Conservation (phyloP, 2,329 filamentous ascomycete species). For the Trichoderma brevicompactum region DNA sequence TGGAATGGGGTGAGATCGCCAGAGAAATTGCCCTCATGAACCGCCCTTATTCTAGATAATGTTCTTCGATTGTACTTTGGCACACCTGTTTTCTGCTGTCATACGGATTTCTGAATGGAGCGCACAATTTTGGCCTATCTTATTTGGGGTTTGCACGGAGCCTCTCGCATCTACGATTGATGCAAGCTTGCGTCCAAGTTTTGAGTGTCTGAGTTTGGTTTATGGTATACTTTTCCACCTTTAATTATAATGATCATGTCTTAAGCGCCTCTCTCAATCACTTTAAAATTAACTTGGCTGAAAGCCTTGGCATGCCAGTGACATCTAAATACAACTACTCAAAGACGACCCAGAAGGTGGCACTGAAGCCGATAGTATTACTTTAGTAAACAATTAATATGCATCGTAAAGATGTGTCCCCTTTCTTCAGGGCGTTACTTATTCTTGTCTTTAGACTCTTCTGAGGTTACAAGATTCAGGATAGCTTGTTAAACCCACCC, state of each 20-base stretch:
- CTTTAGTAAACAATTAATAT: not conserved
- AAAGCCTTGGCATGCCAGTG: not conserved
- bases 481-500: not conserved
- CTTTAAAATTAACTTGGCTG: not conserved
- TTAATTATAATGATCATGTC: slow-evolving; percentile 7
- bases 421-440: not conserved
- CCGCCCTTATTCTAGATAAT: slow-evolving; percentile 78
- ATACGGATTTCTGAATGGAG: slow-evolving; percentile 1
- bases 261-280: not conserved
- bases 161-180: not conserved
- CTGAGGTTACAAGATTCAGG: not conserved
- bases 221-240: not conserved
- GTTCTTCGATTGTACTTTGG: not conserved
- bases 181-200: not conserved
- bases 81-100: not conserved
- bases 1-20: slow-evolving; percentile 89
- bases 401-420: not conserved
- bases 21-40: slow-evolving; percentile 96
- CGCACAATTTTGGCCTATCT: slow-evolving; percentile 5
- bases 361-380: not conserved
- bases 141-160: not conserved
- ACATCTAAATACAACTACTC: not conserved
- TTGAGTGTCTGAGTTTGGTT: not conserved
- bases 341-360: not conserved
- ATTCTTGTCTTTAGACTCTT: not conserved